Conservation (phyloP, 2,329 filamentous ascomycete genomes). For the Calonectria pteridis region DNA sequence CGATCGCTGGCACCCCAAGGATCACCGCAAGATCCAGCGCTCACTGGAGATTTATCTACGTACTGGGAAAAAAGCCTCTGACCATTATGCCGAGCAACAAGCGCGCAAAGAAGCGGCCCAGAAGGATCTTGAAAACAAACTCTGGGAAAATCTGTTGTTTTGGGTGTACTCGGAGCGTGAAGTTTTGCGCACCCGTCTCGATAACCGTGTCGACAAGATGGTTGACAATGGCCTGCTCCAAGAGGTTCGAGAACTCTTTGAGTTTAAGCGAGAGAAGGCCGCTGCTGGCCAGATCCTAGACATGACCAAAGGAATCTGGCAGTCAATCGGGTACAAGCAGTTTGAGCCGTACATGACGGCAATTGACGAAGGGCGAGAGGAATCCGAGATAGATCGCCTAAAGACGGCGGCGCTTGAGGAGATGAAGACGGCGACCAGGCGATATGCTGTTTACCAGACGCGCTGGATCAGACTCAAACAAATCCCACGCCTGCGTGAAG, state of each 20-base stretch:
- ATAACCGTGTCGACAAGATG: constrained; percentile 88
- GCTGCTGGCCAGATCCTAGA: constrained; percentile 71
- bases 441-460: constrained; percentile 87
- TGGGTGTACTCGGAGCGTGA: constrained; percentile 87
- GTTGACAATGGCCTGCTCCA: constrained; percentile 66
- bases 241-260: constrained; percentile 62
- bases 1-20: constrained; percentile 92
- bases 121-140: constrained; percentile 35
- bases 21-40: constrained; percentile 87
- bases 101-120: constrained; percentile 50
- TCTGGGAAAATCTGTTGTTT: constrained; percentile 76
- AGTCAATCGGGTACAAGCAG: constrained; percentile 96
- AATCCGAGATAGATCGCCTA: constrained; percentile 64
- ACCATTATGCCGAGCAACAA: constrained; percentile 86
- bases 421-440: constrained; percentile 85
- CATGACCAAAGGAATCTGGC: constrained; percentile 88
- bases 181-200: constrained; percentile 76
- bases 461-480: constrained; percentile 91
- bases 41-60: constrained; percentile 91
- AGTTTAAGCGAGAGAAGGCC: constrained; percentile 51
- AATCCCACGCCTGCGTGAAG: constrained; percentile 73
- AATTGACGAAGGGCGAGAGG: constrained; percentile 45
- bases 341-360: constrained; percentile 78
- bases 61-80: constrained; percentile 84
- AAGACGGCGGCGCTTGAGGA: constrained; percentile 74